Conservation (phyloP, 345 rosid species). For the Combretum micranthum region DNA sequence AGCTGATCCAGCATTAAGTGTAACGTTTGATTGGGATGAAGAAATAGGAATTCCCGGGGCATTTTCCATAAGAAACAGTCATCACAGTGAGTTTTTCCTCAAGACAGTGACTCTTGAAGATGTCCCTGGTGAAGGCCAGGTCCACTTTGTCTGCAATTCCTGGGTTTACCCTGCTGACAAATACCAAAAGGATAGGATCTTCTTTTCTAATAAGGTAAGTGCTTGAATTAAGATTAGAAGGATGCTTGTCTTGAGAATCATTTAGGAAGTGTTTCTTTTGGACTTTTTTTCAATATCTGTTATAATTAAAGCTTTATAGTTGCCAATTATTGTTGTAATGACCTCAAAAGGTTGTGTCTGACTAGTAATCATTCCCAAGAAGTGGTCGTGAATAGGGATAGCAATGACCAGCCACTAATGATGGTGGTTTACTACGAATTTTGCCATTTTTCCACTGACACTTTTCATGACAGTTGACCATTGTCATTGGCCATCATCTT, state of each 20-base stretch:
- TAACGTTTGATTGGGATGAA: conserved; percentile 47
- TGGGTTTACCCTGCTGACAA: conserved; percentile 71
- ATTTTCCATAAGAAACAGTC: conserved; percentile 43
- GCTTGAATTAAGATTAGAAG: not conserved
- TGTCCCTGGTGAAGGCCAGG: conserved; percentile 53
- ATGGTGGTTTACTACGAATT: too few species aligned
- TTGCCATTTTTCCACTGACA: too few species aligned
- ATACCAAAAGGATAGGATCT: conserved; percentile 48
- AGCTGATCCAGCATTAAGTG: conserved; percentile 45
- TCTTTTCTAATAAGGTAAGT: conserved; percentile 72
- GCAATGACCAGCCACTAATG: too few species aligned
- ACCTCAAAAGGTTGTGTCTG: too few species aligned
- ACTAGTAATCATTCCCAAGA: too few species aligned
- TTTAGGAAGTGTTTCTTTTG: too few species aligned
- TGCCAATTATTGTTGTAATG: too few species aligned
- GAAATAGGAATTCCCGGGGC: conserved; percentile 70
- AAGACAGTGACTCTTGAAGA: conserved; percentile 62
- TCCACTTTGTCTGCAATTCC: conserved; percentile 77
- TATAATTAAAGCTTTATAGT: too few species aligned
- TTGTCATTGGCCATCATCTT: too few species aligned
- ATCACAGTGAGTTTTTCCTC: conserved; percentile 62
- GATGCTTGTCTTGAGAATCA: not conserved
- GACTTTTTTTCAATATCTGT: too few species aligned
- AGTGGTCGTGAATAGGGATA: too few species aligned
- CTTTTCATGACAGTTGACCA: too few species aligned